These are phyloP conservation scores for Nicotiana knightiana DNA, from an alignment of 257 asterid genomes.

Conservation along the genomic window DNA sequence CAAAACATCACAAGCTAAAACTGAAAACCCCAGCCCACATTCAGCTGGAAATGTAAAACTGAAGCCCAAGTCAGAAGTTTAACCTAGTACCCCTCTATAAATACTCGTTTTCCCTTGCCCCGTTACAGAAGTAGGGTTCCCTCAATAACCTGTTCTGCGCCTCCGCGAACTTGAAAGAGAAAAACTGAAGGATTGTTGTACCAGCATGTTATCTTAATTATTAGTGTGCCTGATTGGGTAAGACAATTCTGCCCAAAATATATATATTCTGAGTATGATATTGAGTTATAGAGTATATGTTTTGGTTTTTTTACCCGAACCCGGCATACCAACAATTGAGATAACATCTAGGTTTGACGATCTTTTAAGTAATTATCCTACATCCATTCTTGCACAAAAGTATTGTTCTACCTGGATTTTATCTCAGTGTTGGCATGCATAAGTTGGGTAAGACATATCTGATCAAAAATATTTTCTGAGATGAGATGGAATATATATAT, in stretches of 20 bases:
- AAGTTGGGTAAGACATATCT: neutral
- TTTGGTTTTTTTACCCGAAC: neutral
- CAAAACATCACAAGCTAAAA: neutral
- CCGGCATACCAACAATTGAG: neutral
- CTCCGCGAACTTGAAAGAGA: too few species aligned
- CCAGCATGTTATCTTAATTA: neutral
- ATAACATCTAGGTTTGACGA: neutral
- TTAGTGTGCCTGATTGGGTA: neutral
- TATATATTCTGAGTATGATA: neutral
- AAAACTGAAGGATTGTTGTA: neutral
- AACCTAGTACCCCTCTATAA: neutral
- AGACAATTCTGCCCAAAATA: neutral
- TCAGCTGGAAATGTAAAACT: neutral
- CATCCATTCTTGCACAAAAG: neutral
- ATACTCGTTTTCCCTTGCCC: neutral
- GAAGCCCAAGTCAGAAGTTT: neutral
- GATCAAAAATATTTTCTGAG: neutral
- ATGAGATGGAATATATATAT: neutral
- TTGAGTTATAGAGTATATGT: neutral
- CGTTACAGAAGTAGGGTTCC: neutral
- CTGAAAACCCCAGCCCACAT: neutral
- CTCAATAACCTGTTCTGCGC: neutral
- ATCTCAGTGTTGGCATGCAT: slow-evolving; percentile 11
- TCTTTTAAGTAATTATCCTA: neutral
- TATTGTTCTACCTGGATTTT: neutral